Evolutionary conservation across 2,329 filamentous ascomycete genomes (phyloP), one percentile per base, ranked within the genome.

Genomic region (Aspergillus candidus): DNA sequence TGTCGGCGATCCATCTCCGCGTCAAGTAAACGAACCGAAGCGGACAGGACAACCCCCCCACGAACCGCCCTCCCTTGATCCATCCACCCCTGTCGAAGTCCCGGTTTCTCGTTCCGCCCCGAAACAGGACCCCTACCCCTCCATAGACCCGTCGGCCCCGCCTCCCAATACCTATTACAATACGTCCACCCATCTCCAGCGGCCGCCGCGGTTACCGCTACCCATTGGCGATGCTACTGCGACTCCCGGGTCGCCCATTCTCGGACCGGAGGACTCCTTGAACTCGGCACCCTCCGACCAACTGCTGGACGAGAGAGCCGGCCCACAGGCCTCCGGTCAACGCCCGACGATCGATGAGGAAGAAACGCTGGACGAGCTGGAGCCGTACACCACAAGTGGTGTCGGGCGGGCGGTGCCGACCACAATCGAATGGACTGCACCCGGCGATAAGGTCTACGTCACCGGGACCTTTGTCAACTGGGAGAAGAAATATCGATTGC

Each of bases 381-480:
- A 83, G 32, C 65, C 70, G n/a, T 71, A 68, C 46, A 65, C 70
- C 14, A 80, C 86, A 30, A 83, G 87, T 58, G 85, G 84, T 66
- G 82, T 81, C 13, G 79, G 83, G 50, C 84, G 86, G 32, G 86
- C 86, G 6, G 86, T 97, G 34, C 87, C 88, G 2, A 94, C 88
- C 2, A 73, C 79, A 46, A 81, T 98, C 46, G 86, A 94, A 68
- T 98, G 93, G 93, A 79, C 78, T 53, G 78, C 80, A 7, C 81
- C 82, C 41, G 90, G 87, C 46, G 86, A 94, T 46, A 94, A 90
- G 68, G 82, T 97, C 52, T 98, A 95, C 65, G 89, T 98, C 36
- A 98, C 93, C 1, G 91, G 91, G 53, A 97, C 93, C 14, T 96
- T 97, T 62, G 94, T 94, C 57, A 87, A 91, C 65, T 98, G 93